Conservation (phyloP, 495 filamentous ascomycete genomes). For the Stereocaulon alpinum region DNA sequence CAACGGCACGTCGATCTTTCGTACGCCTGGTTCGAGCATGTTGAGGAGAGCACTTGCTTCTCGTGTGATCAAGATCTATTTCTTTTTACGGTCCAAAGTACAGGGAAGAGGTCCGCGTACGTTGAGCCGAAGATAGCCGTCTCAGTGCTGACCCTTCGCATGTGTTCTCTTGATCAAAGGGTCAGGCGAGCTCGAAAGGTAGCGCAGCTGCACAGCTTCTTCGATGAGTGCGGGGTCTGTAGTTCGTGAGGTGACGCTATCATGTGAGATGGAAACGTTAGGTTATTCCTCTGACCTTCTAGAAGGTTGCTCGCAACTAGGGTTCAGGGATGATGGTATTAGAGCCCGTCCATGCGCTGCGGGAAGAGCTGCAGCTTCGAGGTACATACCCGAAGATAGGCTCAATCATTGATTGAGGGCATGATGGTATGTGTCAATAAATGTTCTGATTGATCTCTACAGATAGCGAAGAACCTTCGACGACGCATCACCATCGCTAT, state of each 20-base stretch:
- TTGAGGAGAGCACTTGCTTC: not conserved
- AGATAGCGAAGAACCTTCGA: not conserved
- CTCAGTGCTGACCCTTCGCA: not conserved
- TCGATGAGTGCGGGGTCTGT: not conserved
- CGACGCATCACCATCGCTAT: not conserved
- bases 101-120: not conserved
- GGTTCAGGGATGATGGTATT: not conserved
- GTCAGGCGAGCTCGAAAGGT: slow-evolving; percentile 1
- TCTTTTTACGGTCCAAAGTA: not conserved
- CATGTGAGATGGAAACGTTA: slow-evolving; percentile 2
- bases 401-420: not conserved
- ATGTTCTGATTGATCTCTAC: not conserved
- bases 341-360: not conserved
- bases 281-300: slow-evolving; percentile 4
- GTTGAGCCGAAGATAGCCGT: not conserved
- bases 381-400: not conserved
- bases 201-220: not conserved
- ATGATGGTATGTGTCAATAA: not conserved
- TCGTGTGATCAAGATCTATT: slow-evolving; percentile 1
- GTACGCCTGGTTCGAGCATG: not conserved
- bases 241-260: slow-evolving; percentile 2
- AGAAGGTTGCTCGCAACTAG: not conserved
- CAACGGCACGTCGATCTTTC: not conserved
- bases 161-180: not conserved
- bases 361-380: not conserved